These are phyloP conservation scores for Arxiozyma bovina DNA, from an alignment of 1,139 yeast species.

Conservation along the genomic window DNA sequence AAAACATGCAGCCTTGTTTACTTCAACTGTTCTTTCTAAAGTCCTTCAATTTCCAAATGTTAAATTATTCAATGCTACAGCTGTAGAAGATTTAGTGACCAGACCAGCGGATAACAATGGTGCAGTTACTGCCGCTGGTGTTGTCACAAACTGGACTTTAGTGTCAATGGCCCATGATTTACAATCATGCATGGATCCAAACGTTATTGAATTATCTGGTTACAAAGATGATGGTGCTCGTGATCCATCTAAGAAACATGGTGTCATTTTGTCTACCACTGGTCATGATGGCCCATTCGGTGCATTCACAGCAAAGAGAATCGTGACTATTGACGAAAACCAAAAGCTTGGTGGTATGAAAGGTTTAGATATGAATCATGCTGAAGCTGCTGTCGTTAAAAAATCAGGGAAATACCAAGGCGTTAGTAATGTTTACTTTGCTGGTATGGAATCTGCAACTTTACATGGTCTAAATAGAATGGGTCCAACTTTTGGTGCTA, in stretches of 20 bases:
- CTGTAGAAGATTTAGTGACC: conserved; percentile 73
- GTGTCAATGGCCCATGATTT: conserved; percentile 70
- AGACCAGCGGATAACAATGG: conserved; percentile 50
- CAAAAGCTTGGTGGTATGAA: conserved; percentile 61
- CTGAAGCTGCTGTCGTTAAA: conserved; percentile 71
- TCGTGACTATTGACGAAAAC: conserved; percentile 37
- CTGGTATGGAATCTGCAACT: conserved; percentile 77
- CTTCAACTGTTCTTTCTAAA: conserved; percentile 62
- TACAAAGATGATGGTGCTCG: conserved; percentile 29
- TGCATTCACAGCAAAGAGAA: conserved; percentile 63
- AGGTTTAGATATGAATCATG: conserved; percentile 70
- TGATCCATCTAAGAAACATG: conserved; percentile 39
- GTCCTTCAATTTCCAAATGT: conserved; percentile 66
- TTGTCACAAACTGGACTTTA: conserved; percentile 75
- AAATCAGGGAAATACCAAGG: conserved; percentile 52
- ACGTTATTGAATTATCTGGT: conserved; percentile 45
- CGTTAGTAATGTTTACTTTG: conserved; percentile 63
- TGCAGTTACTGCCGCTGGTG: conserved; percentile 62
- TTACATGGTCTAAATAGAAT: conserved; percentile 70
- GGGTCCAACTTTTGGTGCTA: conserved; percentile 83
- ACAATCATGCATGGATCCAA: conserved; percentile 80
- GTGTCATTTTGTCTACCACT: conserved; percentile 61
- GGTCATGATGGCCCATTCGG: conserved; percentile 86
- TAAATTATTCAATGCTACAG: conserved; percentile 71
- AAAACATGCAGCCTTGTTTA: conserved; percentile 72